phyloP scores from a whole-genome alignment of 768 basidiomycete genomes.

The Amyloporia xantha region DNA sequence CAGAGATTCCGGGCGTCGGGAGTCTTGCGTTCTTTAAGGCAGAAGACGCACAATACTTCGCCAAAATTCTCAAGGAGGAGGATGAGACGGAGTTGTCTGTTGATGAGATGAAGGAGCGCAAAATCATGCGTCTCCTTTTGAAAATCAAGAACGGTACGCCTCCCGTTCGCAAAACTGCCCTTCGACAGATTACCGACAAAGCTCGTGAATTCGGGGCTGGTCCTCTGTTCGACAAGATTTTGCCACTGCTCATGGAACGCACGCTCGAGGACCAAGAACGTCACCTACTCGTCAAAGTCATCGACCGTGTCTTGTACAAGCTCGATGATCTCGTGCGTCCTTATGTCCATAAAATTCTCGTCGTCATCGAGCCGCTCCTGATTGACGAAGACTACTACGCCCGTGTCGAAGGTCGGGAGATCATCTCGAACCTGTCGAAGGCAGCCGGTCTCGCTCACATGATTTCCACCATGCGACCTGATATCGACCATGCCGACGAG shows the following conservation, averaged over 20 bases:
- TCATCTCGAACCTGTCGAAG: conserved; percentile 97
- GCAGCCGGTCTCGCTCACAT: conserved; percentile 99
- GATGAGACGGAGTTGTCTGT: conserved; percentile 89
- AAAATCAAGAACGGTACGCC: conserved; percentile 99
- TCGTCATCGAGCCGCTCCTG: conserved; percentile 97
- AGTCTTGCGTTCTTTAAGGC: conserved; percentile 97
- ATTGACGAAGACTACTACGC: conserved; percentile 98
- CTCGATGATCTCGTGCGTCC: conserved; percentile 98
- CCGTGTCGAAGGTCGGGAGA: conserved; percentile 97
- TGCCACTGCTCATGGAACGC: conserved; percentile 96
- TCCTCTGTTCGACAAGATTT: conserved; percentile 96
- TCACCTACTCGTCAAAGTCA: conserved; percentile 96
- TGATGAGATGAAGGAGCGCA: conserved; percentile 99
- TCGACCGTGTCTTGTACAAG: conserved; percentile 97
- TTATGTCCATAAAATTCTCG: conserved; percentile 98
- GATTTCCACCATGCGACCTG: conserved; percentile 99
- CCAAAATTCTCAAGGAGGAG: conserved; percentile 92
- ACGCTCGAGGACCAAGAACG: conserved; percentile 98
- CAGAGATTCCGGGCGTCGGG: conserved; percentile 97
- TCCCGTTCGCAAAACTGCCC: conserved; percentile 94
- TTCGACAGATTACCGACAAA: conserved; percentile 98
- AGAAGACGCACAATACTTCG: conserved; percentile 97
- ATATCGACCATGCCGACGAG: conserved; percentile 99
- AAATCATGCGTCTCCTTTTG: conserved; percentile 95
- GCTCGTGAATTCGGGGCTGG: conserved; percentile 98